Conservation (phyloP, 2,329 filamentous ascomycete species). For the Colletotrichum eleusines region DNA sequence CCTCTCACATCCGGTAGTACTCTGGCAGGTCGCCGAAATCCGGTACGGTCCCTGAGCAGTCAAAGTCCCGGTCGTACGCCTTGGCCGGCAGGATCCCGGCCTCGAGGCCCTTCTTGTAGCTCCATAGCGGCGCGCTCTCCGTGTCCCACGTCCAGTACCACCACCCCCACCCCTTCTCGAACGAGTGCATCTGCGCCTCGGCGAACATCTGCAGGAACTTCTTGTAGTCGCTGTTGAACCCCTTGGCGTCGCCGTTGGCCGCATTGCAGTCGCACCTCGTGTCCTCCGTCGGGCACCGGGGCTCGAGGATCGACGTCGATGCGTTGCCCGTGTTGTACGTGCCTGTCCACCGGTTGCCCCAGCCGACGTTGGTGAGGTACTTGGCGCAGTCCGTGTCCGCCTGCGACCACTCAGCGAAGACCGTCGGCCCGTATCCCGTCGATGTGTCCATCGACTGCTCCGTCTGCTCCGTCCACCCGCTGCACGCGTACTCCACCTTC, state of each 20-base stretch:
- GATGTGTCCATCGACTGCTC: constrained; percentile 76
- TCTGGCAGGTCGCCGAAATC: constrained; percentile 66
- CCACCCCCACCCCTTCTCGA: constrained; percentile 96
- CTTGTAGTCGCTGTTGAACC: constrained; percentile 82
- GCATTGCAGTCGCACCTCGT: constrained; percentile 76
- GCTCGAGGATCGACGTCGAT: constrained; percentile 72
- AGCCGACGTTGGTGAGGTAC: constrained; percentile 89
- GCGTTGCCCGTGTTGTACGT: constrained; percentile 78
- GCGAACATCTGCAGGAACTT: constrained; percentile 90
- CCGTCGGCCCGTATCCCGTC: constrained; percentile 90
- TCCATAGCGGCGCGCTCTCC: constrained; percentile 89
- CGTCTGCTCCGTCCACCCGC: constrained; percentile 86
- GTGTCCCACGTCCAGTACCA: constrained; percentile 99
- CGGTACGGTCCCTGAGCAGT: constrained; percentile 71
- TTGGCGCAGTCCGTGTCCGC: constrained; percentile 94
- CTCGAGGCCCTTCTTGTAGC: constrained; percentile 82
- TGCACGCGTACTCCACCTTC: constrained; percentile 90
- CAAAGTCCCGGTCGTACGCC: constrained; percentile 78
- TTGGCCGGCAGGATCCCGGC: constrained; percentile 84
- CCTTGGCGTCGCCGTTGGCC: constrained; percentile 79
- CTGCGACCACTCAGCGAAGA: constrained; percentile 97
- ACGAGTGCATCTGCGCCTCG: constrained; percentile 94
- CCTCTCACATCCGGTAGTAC: constrained; percentile 54
- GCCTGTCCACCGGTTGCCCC: constrained; percentile 92
- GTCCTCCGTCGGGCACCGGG: constrained; percentile 78